A percentile compares a stretch with the other conserved stretches of the same genome.
These are phyloP conservation scores for Bisporella sp. DNA, from an alignment of 2,329 filamentous ascomycete genomes.

Conservation along the genomic window DNA sequence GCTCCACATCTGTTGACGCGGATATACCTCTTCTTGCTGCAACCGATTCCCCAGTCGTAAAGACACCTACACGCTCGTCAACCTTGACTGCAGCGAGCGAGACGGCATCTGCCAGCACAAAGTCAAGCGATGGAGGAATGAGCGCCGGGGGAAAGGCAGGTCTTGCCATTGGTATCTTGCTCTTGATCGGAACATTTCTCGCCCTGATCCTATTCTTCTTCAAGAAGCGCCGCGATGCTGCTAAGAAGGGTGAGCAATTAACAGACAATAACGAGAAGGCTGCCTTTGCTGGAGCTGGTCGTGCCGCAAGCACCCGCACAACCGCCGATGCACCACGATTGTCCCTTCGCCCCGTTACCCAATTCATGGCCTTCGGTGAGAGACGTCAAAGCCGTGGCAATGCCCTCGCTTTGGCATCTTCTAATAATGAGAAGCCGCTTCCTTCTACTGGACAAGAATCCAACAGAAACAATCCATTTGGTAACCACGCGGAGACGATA, in stretches of 20 bases:
- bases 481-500: slow-evolving; percentile 47
- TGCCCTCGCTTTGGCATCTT: slow-evolving; percentile 27
- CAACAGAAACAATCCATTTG: slow-evolving; percentile 65
- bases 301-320: slow-evolving; percentile 15
- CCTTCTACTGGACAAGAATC: slow-evolving; percentile 36
- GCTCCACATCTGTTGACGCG: slow-evolving; percentile 7
- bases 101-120: neutral
- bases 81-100: neutral
- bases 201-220: slow-evolving; percentile 66
- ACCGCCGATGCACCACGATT: slow-evolving; percentile 63
- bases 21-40: slow-evolving; percentile 1
- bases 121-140: slow-evolving; percentile 19
- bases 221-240: slow-evolving; percentile 62
- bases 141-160: slow-evolving; percentile 58
- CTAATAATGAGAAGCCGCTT: slow-evolving; percentile 29
- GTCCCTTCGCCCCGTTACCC: slow-evolving; percentile 75
- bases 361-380: slow-evolving; percentile 65
- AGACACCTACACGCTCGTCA: slow-evolving; percentile 2
- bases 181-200: slow-evolving; percentile 58
- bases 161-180: slow-evolving; percentile 74
- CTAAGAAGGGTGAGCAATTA: slow-evolving; percentile 36
- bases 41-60: neutral
- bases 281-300: slow-evolving; percentile 19
- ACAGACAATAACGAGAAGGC: slow-evolving; percentile 71
- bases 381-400: slow-evolving; percentile 44